Base-by-base conservation (phyloP, 306 rosid species). In the Oemleria cerasiformis region DNA sequence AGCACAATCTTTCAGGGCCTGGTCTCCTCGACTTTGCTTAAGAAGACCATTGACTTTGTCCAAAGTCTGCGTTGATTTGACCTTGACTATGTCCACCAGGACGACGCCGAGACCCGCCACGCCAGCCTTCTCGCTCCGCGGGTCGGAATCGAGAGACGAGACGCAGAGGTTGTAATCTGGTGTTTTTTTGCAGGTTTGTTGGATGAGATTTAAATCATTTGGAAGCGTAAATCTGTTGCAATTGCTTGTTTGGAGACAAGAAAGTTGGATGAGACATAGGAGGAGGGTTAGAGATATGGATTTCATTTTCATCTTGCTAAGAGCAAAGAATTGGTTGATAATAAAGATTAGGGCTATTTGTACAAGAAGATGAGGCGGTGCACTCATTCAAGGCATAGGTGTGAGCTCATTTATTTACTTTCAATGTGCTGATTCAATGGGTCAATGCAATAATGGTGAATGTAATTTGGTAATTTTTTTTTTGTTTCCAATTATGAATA, bases 111-210 rank as follows among this genome's bases (percentile, higher is more conserved):
- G 67, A 14, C 76, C 89, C 2, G 57, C 4, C 10, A 76, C 55
- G 49, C 82, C 84, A 30, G 84, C 72, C 0, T 4, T 14, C 1
- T 68, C 7, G 66, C 88, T 80, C 2, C 50, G 25, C 9, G 82
- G 83, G 42, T 86, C 83, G 1, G 87, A 47, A 49, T 66, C 10
- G 36, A 88, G 84, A 34, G 60, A 77, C 0, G 79, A 66, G 42
- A 80, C 43, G 42, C 88, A 88, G 8, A 78, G 76, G 6, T 53
- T 23, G 23, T 57, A 70, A 11, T 80, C 38, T 9, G 86, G 91
- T 6, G 89, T 88, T 30, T 77, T 34, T 58, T 66, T 73, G 84
- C 88, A 86, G 17, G 85, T 84, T 81, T 73, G 58, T 23, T 78
- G 71, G 0, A 86, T 74, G 62, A 84, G 65, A 13, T 21, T 17